Base-by-base conservation (phyloP, 345 rosid species). In the Psidium guajava region DNA sequence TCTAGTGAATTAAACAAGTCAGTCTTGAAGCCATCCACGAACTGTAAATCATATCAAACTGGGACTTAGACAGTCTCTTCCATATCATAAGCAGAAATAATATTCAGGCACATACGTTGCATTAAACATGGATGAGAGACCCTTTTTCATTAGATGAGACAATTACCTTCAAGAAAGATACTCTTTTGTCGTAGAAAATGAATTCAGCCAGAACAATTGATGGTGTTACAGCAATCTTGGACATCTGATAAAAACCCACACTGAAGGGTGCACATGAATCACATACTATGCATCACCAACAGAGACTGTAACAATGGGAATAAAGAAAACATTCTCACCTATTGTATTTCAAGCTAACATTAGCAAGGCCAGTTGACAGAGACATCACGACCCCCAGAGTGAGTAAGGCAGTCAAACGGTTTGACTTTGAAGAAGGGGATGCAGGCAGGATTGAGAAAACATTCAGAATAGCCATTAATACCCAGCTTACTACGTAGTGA, bases 221-320 rank as follows among this genome's bases (percentile, higher is more conserved):
- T 18, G 99, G 99, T 0, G 98, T 97, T 55, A 95, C 98, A 40
- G 97, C 95, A 88, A 96, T 93, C 94, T 97, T 96, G 27, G 98
- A 95, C 98, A 97, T 97, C 92, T 95, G 99, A 89, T 97, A 97
- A 89, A 97, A 97, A 83, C 99, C 98, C 81, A 97, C 97, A 86
- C 99, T 97, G 88, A 85, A 69, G 85, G 82, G 73, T 59, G 82
- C 82, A 87, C 24, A 54, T 53, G 50, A 64, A 69, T 86, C 36
- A 69, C 25, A 54, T 13, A 52, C n/a, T 20, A 54, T 52, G 56
- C 54, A 25, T 40, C 49, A 44, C 11, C 47, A 44, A 55, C 49
- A 53, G 36, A 22, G n/a, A 14, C 40, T 9, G 83, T 47, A 53
- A 82, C 83, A 25, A 50, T 83, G 4, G 22, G 69, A 51, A 73